Conservation (phyloP, 768 basidiomycete species). For the Mycena haematopus region DNA sequence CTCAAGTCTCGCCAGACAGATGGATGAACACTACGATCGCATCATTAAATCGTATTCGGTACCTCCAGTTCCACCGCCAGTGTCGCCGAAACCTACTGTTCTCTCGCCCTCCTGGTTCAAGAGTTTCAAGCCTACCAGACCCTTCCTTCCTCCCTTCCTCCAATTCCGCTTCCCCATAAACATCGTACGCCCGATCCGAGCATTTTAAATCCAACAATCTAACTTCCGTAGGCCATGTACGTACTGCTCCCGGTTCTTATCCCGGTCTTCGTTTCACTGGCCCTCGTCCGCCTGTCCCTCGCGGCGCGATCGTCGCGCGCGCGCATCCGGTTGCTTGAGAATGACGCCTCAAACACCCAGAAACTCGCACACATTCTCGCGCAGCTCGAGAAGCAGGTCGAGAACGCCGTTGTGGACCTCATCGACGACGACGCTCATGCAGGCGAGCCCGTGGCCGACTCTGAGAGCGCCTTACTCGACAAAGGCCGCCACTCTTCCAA, state of each 20-base stretch:
- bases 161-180: constrained; percentile 74
- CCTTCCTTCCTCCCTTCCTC: constrained; percentile 63
- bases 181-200: constrained; percentile 52
- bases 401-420: constrained; percentile 65
- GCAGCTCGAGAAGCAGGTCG: constrained; percentile 64
- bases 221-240: constrained; percentile 52
- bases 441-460: constrained; percentile 8
- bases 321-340: constrained; percentile 71
- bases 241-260: constrained; percentile 67
- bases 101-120: constrained; percentile 55
- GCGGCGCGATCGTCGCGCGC: constrained; percentile 64
- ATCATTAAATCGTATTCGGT: constrained; percentile 60
- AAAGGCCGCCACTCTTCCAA: neutral
- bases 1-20: constrained; percentile 46
- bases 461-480: constrained; percentile 6
- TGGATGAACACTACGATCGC: constrained; percentile 61
- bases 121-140: constrained; percentile 43
- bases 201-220: constrained; percentile 1
- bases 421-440: constrained; percentile 50
- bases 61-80: constrained; percentile 50
- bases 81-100: constrained; percentile 43
- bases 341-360: constrained; percentile 52
- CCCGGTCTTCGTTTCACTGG: constrained; percentile 60
- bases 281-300: constrained; percentile 62
- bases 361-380: constrained; percentile 64